phyloP scores from a whole-genome alignment of 495 filamentous ascomycete species.

The Melanomma pulvis-pyrius region DNA sequence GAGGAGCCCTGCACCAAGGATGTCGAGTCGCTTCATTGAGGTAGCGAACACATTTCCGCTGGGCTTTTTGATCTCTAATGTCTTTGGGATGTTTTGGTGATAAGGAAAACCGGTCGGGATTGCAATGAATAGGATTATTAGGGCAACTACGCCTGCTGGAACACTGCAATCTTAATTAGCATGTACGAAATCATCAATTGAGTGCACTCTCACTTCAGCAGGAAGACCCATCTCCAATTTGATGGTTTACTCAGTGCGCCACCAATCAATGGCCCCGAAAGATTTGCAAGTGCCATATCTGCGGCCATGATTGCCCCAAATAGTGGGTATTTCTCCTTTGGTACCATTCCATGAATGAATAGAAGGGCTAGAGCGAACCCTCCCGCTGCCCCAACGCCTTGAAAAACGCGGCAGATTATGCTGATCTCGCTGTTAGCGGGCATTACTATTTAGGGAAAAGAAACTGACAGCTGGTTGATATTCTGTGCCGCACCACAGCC shows the following conservation, averaged over 20 bases:
- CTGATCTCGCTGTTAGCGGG: background rate
- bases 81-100: background rate
- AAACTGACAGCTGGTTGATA: slow-evolving; percentile 1
- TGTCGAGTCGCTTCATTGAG: background rate
- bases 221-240: background rate
- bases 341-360: background rate
- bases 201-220: background rate
- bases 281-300: background rate
- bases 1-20: background rate
- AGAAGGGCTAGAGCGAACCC: background rate
- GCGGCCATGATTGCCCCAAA: background rate
- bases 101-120: background rate
- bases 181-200: background rate
- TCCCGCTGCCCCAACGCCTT: slow-evolving; percentile 5
- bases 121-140: background rate
- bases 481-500: background rate
- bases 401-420: background rate
- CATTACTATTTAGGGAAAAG: too few species aligned
- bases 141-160: background rate
- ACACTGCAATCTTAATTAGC: background rate
- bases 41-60: background rate
- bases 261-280: background rate
- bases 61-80: background rate
- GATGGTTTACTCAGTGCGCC: background rate
- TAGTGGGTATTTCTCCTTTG: background rate